Evolutionary conservation across 2,329 filamentous ascomycete genomes (phyloP).

Genomic region (Lachnum nothofagi): DNA sequence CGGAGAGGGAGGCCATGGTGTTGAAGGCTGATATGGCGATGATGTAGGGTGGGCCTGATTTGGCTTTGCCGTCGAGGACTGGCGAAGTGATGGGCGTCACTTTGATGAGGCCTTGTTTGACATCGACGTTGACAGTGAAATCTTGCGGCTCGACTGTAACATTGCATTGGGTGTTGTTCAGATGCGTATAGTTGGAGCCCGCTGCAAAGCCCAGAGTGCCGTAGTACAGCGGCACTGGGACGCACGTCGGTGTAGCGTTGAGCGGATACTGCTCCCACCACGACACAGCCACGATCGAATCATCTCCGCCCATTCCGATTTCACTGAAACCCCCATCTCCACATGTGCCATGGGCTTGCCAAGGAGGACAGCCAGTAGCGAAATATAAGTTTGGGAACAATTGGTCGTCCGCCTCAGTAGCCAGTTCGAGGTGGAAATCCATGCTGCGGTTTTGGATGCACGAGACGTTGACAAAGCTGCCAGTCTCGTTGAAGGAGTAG

Average conservation of each 20-base stretch:
- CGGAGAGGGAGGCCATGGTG: background rate
- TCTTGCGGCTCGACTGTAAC: slow-evolving; percentile 1
- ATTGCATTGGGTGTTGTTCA: slow-evolving; percentile 11
- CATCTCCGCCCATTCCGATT: background rate
- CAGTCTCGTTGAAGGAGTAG: slow-evolving; percentile 34
- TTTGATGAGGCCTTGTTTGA: slow-evolving; percentile 1
- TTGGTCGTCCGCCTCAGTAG: background rate
- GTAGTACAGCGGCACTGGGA: too few species aligned
- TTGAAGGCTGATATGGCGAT: background rate
- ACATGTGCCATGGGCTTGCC: background rate
- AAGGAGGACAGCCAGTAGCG: background rate
- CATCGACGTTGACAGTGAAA: slow-evolving; percentile 8
- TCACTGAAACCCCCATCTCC: slow-evolving; percentile 2
- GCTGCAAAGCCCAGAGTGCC: slow-evolving; percentile 6
- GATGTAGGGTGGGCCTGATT: slow-evolving; percentile 21
- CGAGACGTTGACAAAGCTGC: slow-evolving; percentile 31
- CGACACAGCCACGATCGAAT: slow-evolving; percentile 7
- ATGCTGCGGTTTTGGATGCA: slow-evolving; percentile 37
- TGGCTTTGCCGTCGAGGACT: too few species aligned
- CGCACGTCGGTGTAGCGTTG: too few species aligned
- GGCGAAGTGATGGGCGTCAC: too few species aligned
- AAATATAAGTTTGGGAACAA: background rate
- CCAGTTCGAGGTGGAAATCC: slow-evolving; percentile 28
- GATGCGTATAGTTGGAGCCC: slow-evolving; percentile 4
- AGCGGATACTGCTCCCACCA: slow-evolving; percentile 2